These are phyloP conservation scores for Cryphonectria naterciae DNA, from an alignment of 2,329 filamentous ascomycete species.

Conservation along the genomic window DNA sequence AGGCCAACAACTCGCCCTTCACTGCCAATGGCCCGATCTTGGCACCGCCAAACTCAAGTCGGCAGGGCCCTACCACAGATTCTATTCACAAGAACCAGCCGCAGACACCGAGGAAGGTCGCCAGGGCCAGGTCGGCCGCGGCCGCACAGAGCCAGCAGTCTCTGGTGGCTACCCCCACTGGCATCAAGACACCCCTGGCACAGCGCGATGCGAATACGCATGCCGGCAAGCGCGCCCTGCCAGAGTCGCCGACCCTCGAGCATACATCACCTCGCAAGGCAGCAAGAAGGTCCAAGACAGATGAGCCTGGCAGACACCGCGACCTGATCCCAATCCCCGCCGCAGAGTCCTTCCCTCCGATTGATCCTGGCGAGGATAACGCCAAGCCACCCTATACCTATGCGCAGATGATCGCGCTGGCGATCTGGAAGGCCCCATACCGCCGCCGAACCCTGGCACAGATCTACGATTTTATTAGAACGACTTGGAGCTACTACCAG, in stretches of 20 bases:
- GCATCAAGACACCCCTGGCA: conserved; percentile 25
- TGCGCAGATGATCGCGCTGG: conserved; percentile 94
- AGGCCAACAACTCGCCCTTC: conserved; percentile 26
- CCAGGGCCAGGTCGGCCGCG: conserved; percentile 22
- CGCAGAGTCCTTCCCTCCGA: conserved; percentile 76
- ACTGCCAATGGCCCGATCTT: conserved; percentile 23
- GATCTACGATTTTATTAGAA: conserved; percentile 99
- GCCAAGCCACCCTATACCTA: conserved; percentile 91
- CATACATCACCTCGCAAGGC: conserved; percentile 27
- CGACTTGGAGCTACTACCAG: conserved; percentile 87
- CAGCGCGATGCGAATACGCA: conserved; percentile 26
- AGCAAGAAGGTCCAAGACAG: conserved; percentile 26
- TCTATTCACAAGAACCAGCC: conserved; percentile 28
- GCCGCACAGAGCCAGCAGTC: conserved; percentile 22
- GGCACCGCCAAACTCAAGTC: conserved; percentile 22
- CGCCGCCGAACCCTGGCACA: conserved; percentile 87
- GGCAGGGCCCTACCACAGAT: conserved; percentile 22
- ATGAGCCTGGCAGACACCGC: conserved; percentile 28
- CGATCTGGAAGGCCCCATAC: conserved; percentile 83
- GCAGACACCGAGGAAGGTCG: conserved; percentile 27
- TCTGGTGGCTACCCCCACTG: conserved; percentile 25
- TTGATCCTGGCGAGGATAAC: conserved; percentile 75
- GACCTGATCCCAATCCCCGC: conserved; percentile 57
- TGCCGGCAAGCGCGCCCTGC: conserved; percentile 21
- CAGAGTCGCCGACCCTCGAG: conserved; percentile 28